phyloP scores from a whole-genome alignment of 768 basidiomycete genomes.

The Sporobolomyces pararoseus region DNA sequence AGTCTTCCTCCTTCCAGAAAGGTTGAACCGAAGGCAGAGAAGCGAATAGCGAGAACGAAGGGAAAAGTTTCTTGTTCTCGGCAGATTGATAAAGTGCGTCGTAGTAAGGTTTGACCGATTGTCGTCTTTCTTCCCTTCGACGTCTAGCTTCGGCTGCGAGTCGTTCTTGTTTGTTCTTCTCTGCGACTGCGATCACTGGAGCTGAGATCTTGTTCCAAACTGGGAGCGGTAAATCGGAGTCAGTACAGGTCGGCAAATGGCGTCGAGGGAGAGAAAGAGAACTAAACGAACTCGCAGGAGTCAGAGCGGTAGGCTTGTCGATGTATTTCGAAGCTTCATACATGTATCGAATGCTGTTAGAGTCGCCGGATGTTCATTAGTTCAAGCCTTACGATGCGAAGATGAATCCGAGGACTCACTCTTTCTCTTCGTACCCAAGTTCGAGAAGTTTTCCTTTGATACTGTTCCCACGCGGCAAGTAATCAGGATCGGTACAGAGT shows the following conservation, averaged over 20 bases:
- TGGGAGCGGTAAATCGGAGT: not conserved
- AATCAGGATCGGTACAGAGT: not conserved
- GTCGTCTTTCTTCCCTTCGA: not conserved
- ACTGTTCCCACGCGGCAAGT: not conserved
- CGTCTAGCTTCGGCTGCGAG: not conserved
- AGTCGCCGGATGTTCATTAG: not conserved
- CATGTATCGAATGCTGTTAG: not conserved
- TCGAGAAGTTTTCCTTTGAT: conserved; percentile 2
- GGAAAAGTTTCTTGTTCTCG: not conserved
- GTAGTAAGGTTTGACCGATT: not conserved
- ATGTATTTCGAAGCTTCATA: not conserved
- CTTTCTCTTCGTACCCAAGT: not conserved
- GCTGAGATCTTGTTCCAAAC: not conserved
- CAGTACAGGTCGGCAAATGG: not conserved
- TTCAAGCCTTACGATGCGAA: not conserved
- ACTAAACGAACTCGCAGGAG: not conserved
- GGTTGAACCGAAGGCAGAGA: not conserved
- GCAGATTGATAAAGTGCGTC: not conserved
- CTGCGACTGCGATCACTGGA: not conserved
- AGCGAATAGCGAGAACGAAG: not conserved
- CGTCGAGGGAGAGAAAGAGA: not conserved
- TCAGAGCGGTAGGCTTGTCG: not conserved
- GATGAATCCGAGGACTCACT: not conserved
- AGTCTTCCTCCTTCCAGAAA: conserved; percentile 1
- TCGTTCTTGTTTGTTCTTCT: not conserved